These are phyloP conservation scores for Soucietia sequanensis DNA, from an alignment of 805 yeast species.

Conservation along the genomic window DNA sequence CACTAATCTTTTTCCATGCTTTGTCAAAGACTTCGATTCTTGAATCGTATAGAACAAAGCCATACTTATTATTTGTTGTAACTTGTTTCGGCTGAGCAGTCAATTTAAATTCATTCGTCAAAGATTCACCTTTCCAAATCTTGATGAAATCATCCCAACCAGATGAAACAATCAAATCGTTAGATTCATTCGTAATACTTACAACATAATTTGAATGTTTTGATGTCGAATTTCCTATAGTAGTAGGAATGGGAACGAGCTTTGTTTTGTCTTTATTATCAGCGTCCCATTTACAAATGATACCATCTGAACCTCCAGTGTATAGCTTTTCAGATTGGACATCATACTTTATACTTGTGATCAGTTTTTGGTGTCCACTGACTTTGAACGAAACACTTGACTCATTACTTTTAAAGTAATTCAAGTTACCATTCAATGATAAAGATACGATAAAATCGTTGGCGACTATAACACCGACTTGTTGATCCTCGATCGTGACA, in stretches of 20 bases:
- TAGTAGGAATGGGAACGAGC: constrained; percentile 28
- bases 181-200: constrained; percentile 37
- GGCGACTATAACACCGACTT: constrained; percentile 77
- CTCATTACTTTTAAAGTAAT: constrained; percentile 48
- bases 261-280: constrained; percentile 6
- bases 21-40: constrained; percentile 22
- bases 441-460: constrained; percentile 60
- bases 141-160: constrained; percentile 90
- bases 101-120: constrained; percentile 12
- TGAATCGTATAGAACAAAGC: constrained; percentile 32
- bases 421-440: constrained; percentile 69
- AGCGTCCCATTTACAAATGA: constrained; percentile 58
- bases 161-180: constrained; percentile 45
- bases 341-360: constrained; percentile 55
- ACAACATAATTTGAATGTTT: constrained; percentile 69
- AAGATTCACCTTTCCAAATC: constrained; percentile 21
- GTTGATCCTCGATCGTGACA: constrained; percentile 58
- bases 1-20: constrained; percentile 10
- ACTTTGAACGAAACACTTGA: constrained; percentile 40
- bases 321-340: constrained; percentile 25
- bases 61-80: constrained; percentile 22
- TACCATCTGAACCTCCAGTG: constrained; percentile 85
- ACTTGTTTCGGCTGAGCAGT: constrained; percentile 37
- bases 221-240: constrained; percentile 29
- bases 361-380: constrained; percentile 78